phyloP scores from a whole-genome alignment of 2,329 filamentous ascomycete species.

The Diaporthe eres region DNA sequence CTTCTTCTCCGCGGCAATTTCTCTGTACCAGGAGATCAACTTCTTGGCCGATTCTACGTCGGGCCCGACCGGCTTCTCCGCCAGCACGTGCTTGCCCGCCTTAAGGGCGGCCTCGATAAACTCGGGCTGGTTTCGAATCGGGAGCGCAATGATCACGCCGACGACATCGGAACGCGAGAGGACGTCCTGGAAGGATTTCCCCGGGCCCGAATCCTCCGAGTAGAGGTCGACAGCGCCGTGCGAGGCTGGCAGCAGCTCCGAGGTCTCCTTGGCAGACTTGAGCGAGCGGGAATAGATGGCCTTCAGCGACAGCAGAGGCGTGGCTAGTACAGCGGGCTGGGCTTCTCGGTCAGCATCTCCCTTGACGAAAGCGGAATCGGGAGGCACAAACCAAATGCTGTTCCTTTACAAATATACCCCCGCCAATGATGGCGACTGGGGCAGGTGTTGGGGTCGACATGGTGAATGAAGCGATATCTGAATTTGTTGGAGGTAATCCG shows the following conservation, averaged over 20 bases:
- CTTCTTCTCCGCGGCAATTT: conserved; percentile 44
- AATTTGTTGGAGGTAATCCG: neutral
- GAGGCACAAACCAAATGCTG: conserved; percentile 65
- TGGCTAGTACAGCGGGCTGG: conserved; percentile 42
- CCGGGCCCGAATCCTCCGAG: conserved; percentile 64
- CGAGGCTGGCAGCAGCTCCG: conserved; percentile 50
- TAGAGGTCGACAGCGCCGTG: conserved; percentile 61
- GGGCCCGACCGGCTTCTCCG: conserved; percentile 58
- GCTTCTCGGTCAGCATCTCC: neutral
- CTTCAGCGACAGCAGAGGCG: conserved; percentile 64
- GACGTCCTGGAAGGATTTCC: conserved; percentile 61
- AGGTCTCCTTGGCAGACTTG: conserved; percentile 61
- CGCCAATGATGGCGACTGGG: conserved; percentile 70
- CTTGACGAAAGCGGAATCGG: neutral
- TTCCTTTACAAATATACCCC: conserved; percentile 73
- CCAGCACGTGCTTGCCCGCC: conserved; percentile 65
- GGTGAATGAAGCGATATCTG: neutral
- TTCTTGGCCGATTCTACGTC: conserved; percentile 53
- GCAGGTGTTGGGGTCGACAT: conserved; percentile 26
- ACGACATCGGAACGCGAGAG: conserved; percentile 65
- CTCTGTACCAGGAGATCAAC: conserved; percentile 57
- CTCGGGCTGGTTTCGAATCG: conserved; percentile 69
- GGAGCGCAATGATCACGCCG: conserved; percentile 70
- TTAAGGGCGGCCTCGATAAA: conserved; percentile 70
- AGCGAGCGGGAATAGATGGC: conserved; percentile 74